Evolutionary conservation across 164 flowering plant species (phyloP).

Genomic region (Pachysandra terminalis): DNA sequence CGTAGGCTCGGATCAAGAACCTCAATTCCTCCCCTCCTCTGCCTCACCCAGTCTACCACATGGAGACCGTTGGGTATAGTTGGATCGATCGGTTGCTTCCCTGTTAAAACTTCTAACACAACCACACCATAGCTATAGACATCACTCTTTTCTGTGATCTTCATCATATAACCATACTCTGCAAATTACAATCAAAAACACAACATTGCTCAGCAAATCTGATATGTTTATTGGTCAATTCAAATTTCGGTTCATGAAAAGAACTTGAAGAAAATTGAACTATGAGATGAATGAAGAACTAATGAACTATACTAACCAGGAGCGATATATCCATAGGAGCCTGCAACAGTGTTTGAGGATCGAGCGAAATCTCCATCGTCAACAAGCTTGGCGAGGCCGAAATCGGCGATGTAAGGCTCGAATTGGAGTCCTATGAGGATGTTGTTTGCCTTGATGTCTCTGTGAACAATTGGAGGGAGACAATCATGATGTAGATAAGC

Average conservation of each 20-base stretch:
- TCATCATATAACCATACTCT: conserved; percentile 89
- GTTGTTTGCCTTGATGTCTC: conserved; percentile 86
- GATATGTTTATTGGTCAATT: not conserved
- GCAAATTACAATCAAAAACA: conserved; percentile 13
- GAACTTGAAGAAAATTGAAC: not conserved
- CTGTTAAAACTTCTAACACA: conserved; percentile 75
- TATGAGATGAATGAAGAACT: not conserved
- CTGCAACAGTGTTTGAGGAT: conserved; percentile 73
- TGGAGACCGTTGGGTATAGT: conserved; percentile 85
- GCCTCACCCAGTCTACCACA: conserved; percentile 86
- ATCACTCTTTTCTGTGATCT: conserved; percentile 90
- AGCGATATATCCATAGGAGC: conserved; percentile 86
- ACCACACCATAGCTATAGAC: conserved; percentile 94
- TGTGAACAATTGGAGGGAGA: conserved; percentile 73
- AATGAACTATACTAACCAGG: conserved; percentile 49
- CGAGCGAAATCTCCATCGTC: conserved; percentile 54
- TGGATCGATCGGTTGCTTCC: conserved; percentile 92
- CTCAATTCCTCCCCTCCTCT: conserved; percentile 45
- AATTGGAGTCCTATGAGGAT: conserved; percentile 76
- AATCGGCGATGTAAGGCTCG: conserved; percentile 86
- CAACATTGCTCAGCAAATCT: not conserved
- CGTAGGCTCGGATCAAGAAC: conserved; percentile 55
- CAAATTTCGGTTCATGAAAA: not conserved
- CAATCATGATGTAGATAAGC: conserved; percentile 89
- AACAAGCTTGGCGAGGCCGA: conserved; percentile 85